phyloP scores from a whole-genome alignment of 768 basidiomycete species.

The Lanmaoa pseudosensibilis region DNA sequence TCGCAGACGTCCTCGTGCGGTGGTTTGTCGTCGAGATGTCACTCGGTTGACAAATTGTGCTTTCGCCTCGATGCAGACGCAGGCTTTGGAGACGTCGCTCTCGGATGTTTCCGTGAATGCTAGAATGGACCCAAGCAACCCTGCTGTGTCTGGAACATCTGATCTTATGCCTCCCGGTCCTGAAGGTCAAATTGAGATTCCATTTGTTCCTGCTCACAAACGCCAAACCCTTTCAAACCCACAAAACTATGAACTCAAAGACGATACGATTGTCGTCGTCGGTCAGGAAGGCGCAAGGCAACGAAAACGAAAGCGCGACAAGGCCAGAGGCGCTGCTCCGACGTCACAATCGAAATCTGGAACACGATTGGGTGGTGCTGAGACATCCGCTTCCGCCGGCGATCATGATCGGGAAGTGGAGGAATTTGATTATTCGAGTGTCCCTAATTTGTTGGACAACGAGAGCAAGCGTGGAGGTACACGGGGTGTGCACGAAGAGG shows the following conservation, averaged over 20 bases:
- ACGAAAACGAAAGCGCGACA: slow-evolving; percentile 49
- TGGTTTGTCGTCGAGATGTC: neutral
- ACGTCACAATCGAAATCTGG: slow-evolving; percentile 1
- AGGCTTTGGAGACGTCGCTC: slow-evolving; percentile 2
- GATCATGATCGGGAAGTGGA: slow-evolving; percentile 33
- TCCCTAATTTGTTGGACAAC: slow-evolving; percentile 72
- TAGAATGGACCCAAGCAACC: neutral
- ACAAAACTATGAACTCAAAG: slow-evolving; percentile 30
- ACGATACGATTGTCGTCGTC: slow-evolving; percentile 72
- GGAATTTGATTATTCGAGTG: slow-evolving; percentile 67
- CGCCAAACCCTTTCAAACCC: slow-evolving; percentile 36
- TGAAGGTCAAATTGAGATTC: slow-evolving; percentile 64
- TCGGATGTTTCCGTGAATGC: neutral
- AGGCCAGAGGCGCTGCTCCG: slow-evolving; percentile 7
- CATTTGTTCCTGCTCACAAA: slow-evolving; percentile 71
- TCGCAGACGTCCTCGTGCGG: neutral
- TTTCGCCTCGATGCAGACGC: slow-evolving; percentile 7
- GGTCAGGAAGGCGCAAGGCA: slow-evolving; percentile 66
- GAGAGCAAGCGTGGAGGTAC: slow-evolving; percentile 35
- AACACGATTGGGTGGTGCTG: slow-evolving; percentile 2
- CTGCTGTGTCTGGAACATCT: slow-evolving; percentile 1
- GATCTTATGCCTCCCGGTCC: slow-evolving; percentile 26
- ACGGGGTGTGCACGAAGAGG: slow-evolving; percentile 26
- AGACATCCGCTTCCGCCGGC: neutral
- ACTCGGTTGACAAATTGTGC: slow-evolving; percentile 2